A percentile compares a stretch with the other conserved stretches of the same genome.
Evolutionary conservation across 148 eudicot species (phyloP).

Genomic region (Polygonum maritimum): DNA sequence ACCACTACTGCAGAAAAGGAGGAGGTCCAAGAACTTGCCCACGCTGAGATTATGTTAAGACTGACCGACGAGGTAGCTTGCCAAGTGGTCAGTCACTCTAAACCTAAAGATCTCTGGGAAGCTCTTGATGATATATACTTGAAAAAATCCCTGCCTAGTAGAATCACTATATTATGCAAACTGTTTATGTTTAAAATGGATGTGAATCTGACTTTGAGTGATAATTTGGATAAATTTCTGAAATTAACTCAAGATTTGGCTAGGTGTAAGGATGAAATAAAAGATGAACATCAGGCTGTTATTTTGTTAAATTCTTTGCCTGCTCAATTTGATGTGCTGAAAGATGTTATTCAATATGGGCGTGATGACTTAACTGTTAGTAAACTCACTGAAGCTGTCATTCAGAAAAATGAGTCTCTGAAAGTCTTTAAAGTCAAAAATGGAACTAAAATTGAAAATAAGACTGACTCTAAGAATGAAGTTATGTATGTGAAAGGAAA

Average conservation of each 20-base stretch:
- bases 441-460: too few species aligned
- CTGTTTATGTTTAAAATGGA: too few species aligned
- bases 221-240: background rate
- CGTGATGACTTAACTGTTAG: background rate
- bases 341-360: background rate
- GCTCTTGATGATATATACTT: background rate
- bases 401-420: background rate
- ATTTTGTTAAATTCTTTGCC: background rate
- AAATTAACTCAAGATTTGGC: background rate
- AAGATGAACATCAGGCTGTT: background rate
- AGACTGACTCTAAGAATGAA: too few species aligned
- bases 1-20: background rate
- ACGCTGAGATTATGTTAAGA: background rate
- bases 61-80: background rate
- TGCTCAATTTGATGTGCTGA: background rate
- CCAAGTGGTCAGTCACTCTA: background rate
- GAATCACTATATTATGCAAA: background rate
- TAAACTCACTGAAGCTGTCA: background rate
- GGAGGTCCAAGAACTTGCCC: background rate
- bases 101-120: background rate
- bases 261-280: background rate
- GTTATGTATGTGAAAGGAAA: too few species aligned
- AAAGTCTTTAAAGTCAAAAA: background rate
- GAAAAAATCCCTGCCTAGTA: background rate
- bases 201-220: background rate